A percentile compares a stretch with the other conserved stretches of the same genome.
Conservation (phyloP, 352 stramenopile species). For the Phytophthora multivora region DNA sequence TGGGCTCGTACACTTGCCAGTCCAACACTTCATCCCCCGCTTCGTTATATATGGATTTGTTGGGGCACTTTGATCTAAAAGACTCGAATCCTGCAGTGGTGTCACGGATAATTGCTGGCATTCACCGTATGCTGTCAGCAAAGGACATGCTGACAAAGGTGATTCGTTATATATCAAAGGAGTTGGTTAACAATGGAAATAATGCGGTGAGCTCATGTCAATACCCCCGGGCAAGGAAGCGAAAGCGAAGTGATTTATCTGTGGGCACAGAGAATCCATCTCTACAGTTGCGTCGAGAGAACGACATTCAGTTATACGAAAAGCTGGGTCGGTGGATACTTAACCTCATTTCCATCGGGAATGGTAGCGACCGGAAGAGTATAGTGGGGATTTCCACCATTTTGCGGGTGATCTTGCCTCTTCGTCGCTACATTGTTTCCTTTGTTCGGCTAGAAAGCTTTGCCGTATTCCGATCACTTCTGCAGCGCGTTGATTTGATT, state of each 20-base stretch:
- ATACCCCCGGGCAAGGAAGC: conserved; percentile 20
- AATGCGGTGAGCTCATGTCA: conserved; percentile 14
- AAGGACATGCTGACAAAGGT: conserved; percentile 35
- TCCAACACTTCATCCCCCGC: conserved; percentile 21
- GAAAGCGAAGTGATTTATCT: conserved; percentile 31
- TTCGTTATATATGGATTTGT: conserved; percentile 33
- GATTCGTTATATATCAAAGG: conserved; percentile 27
- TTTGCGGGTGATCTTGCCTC: conserved; percentile 53
- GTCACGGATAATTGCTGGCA: conserved; percentile 25
- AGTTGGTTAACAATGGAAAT: conserved; percentile 9
- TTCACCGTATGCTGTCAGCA: conserved; percentile 30
- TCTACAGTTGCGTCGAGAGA: conserved; percentile 8
- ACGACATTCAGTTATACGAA: conserved; percentile 28
- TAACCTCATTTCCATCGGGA: conserved; percentile 45
- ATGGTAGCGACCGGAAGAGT: conserved; percentile 32
- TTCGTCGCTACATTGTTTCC: conserved; percentile 46
- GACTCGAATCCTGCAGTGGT: conserved; percentile 14
- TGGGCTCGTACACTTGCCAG: conserved; percentile 29
- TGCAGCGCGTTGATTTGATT: conserved; percentile 54
- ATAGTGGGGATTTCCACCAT: conserved; percentile 37
- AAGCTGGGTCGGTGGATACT: conserved; percentile 49
- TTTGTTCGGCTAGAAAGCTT: conserved; percentile 45
- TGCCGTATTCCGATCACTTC: conserved; percentile 41
- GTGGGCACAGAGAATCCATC: not conserved
- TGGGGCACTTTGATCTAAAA: conserved; percentile 28